Percentiles rank a stretch among this genome's conserved stretches.
Conservation (phyloP, 2,329 filamentous ascomycete species). For the Coniochaeta pulveracea region DNA sequence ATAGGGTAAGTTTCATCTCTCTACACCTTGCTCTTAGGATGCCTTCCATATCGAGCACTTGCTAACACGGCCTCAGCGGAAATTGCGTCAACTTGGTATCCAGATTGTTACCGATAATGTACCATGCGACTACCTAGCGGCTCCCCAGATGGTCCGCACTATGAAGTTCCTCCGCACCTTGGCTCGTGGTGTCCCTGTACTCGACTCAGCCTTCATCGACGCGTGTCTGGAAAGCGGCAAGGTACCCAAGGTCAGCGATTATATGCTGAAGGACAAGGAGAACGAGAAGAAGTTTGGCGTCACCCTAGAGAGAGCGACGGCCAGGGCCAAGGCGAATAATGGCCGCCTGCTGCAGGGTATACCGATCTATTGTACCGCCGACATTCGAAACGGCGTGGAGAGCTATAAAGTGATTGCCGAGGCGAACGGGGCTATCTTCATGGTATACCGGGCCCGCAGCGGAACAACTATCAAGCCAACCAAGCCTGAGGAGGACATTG, state of each 20-base stretch:
- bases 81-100: constrained; percentile 75
- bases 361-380: constrained; percentile 74
- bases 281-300: constrained; percentile 64
- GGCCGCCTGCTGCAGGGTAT: constrained; percentile 65
- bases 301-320: constrained; percentile 54
- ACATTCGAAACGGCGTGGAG: constrained; percentile 69
- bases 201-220: constrained; percentile 71
- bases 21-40: constrained; percentile 3
- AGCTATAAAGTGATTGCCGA: constrained; percentile 79
- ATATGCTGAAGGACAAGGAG: constrained; percentile 57
- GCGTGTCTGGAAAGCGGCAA: constrained; percentile 59
- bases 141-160: constrained; percentile 77
- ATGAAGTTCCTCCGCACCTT: constrained; percentile 88
- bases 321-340: constrained; percentile 63
- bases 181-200: constrained; percentile 66
- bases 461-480: constrained; percentile 56
- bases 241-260: constrained; percentile 52
- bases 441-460: constrained; percentile 63
- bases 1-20: constrained; percentile 50
- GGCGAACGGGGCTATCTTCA: constrained; percentile 78
- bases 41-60: constrained; percentile 4
- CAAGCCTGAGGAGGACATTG: constrained; percentile 48
- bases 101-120: constrained; percentile 65
- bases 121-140: constrained; percentile 75
- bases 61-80: constrained; percentile 42